phyloP scores from a whole-genome alignment of 768 basidiomycete species.

The Lactarius psammicola region DNA sequence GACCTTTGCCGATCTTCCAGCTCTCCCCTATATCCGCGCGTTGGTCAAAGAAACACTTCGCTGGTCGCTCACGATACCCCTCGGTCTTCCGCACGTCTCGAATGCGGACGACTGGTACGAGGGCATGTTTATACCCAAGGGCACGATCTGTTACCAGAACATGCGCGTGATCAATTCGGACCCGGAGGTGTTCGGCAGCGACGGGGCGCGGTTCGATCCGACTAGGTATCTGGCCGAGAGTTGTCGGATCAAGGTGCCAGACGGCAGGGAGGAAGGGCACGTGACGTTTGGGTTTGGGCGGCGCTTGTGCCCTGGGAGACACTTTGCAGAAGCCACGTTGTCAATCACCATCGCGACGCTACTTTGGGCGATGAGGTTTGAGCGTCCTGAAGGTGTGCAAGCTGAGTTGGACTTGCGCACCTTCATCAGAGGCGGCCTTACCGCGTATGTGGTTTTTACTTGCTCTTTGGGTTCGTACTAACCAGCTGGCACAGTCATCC shows the following conservation, averaged over 20 bases:
- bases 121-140: too few species aligned
- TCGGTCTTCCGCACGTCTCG: constrained; percentile 24
- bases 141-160: neutral
- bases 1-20: too few species aligned
- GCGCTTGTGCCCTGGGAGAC: too few species aligned
- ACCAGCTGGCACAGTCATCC: constrained; percentile 11
- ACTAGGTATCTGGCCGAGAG: neutral
- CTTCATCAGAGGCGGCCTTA: too few species aligned
- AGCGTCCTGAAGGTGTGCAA: constrained; percentile 6
- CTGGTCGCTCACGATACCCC: too few species aligned
- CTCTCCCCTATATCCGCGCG: too few species aligned
- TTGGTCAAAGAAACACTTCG: too few species aligned
- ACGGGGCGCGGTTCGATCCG: neutral
- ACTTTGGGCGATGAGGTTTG: constrained; percentile 31
- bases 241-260: constrained; percentile 8
- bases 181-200: too few species aligned
- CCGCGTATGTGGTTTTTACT: too few species aligned
- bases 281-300: too few species aligned
- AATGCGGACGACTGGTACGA: constrained; percentile 13
- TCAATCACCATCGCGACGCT: constrained; percentile 36
- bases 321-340: constrained; percentile 35
- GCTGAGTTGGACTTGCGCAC: constrained; percentile 6
- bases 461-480: too few species aligned
- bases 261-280: too few species aligned
- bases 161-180: neutral